phyloP scores from a whole-genome alignment of 805 yeast genomes.

The Barnettozyma salicaria region DNA sequence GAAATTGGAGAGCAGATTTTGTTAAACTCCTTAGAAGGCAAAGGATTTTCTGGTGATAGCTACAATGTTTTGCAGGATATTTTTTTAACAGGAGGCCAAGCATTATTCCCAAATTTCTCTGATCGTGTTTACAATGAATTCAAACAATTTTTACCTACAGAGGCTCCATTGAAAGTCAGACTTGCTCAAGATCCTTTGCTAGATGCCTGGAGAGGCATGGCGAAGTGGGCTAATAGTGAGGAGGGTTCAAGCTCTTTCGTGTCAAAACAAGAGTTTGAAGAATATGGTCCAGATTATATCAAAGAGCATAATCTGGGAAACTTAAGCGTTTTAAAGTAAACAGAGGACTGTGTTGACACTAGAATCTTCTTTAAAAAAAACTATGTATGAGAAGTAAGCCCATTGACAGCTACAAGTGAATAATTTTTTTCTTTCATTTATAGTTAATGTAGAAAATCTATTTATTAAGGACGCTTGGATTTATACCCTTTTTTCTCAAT shows the following conservation, averaged over 20 bases:
- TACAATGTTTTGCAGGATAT: conserved; percentile 52
- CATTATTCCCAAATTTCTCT: conserved; percentile 57
- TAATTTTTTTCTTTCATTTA: too few species aligned
- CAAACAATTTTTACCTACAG: conserved; percentile 62
- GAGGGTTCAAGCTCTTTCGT: conserved; percentile 45
- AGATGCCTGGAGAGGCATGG: conserved; percentile 96
- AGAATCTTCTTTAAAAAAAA: too few species aligned
- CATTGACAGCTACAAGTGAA: too few species aligned
- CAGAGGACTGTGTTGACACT: too few species aligned
- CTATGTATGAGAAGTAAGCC: too few species aligned
- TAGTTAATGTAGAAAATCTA: conserved; percentile 1
- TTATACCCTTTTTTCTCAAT: conserved; percentile 65
- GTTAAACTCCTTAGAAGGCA: conserved; percentile 51
- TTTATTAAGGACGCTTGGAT: conserved; percentile 42
- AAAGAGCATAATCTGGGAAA: conserved; percentile 83
- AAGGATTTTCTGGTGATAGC: conserved; percentile 47
- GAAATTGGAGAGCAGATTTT: conserved; percentile 70
- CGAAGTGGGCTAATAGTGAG: conserved; percentile 56
- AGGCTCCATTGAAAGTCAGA: conserved; percentile 53
- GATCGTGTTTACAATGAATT: conserved; percentile 68
- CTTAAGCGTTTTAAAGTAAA: conserved; percentile 11
- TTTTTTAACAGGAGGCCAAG: conserved; percentile 83
- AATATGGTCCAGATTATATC: conserved; percentile 83
- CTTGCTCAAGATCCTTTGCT: conserved; percentile 59
- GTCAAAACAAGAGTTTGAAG: conserved; percentile 72